A percentile compares a stretch with the other conserved stretches of the same genome.
These are phyloP conservation scores for Mortierella sp. DNA, from an alignment of 371 early-diverging fungal genomes.

Conservation along the genomic window DNA sequence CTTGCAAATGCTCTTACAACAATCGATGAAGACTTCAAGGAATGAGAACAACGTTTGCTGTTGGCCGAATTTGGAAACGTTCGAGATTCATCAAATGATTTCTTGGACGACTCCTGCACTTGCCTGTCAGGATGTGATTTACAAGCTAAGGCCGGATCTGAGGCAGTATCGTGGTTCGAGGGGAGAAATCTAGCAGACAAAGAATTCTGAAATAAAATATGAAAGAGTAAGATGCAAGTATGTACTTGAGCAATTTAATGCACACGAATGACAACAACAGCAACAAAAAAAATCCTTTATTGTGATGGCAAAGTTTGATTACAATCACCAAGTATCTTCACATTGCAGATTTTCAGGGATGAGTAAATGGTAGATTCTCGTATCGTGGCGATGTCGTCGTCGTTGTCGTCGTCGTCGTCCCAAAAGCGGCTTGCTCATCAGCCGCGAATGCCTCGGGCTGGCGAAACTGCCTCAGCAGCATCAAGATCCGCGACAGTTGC, in stretches of 20 bases:
- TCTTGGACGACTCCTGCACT: neutral
- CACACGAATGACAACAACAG: too few relatives aligned
- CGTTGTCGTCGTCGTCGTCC: too few relatives aligned
- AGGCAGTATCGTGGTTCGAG: neutral
- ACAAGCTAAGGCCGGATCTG: neutral
- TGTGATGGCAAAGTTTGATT: neutral
- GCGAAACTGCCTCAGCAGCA: too few relatives aligned
- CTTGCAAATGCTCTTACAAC: neutral
- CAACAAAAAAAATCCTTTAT: neutral
- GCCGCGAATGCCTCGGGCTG: too few relatives aligned
- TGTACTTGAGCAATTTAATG: too few relatives aligned
- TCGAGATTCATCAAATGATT: slow-evolving; percentile 1
- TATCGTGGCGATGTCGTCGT: neutral
- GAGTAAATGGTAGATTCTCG: too few relatives aligned
- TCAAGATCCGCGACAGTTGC: too few relatives aligned
- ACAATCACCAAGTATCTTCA: too few relatives aligned
- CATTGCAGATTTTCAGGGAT: too few relatives aligned
- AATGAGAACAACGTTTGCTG: slow-evolving; percentile 1
- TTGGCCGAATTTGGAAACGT: slow-evolving; percentile 7
- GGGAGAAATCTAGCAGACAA: neutral
- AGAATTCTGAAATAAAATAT: neutral
- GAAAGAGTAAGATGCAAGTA: neutral
- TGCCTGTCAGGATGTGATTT: neutral
- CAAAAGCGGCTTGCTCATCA: too few relatives aligned
- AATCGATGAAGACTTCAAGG: neutral